A percentile compares a stretch with the other conserved stretches of the same genome.
Conservation (phyloP, 768 basidiomycete species). For the Pisolithus tinctorius region DNA sequence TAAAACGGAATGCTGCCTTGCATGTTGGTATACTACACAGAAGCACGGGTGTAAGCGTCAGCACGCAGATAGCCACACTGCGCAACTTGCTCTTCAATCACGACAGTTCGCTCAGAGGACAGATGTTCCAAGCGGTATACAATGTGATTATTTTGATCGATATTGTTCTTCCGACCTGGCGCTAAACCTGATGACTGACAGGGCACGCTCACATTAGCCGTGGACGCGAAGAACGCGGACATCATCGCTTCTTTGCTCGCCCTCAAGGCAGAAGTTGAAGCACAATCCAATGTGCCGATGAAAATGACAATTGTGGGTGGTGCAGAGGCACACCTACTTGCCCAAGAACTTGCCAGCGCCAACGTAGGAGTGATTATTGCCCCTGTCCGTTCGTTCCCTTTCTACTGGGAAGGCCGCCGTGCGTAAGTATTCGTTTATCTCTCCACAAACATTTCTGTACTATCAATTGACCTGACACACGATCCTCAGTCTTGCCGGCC, state of each 20-base stretch:
- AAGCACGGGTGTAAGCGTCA: conserved; percentile 37
- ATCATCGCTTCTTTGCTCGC: conserved; percentile 62
- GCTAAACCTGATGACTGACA: conserved; percentile 16
- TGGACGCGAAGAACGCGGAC: conserved; percentile 66
- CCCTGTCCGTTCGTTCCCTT: conserved; percentile 58
- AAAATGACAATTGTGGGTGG: conserved; percentile 54
- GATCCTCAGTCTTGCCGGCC: conserved; percentile 50
- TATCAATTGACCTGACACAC: background rate
- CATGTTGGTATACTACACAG: conserved; percentile 44
- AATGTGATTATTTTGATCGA: conserved; percentile 19
- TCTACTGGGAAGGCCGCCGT: conserved; percentile 56
- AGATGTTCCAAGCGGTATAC: conserved; percentile 30
- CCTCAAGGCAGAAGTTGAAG: conserved; percentile 52
- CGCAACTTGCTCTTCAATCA: conserved; percentile 38
- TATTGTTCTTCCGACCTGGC: background rate
- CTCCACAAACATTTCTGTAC: background rate
- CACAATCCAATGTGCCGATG: conserved; percentile 18
- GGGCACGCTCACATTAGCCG: conserved; percentile 58
- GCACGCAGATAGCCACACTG: conserved; percentile 56
- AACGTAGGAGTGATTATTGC: conserved; percentile 66
- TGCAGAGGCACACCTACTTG: conserved; percentile 44
- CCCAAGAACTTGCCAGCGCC: conserved; percentile 42
- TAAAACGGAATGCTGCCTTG: conserved; percentile 40
- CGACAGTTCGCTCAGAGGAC: conserved; percentile 18
- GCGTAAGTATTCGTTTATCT: conserved; percentile 36